phyloP scores from a whole-genome alignment of 495 filamentous ascomycete genomes.

The Extremus antarcticus region DNA sequence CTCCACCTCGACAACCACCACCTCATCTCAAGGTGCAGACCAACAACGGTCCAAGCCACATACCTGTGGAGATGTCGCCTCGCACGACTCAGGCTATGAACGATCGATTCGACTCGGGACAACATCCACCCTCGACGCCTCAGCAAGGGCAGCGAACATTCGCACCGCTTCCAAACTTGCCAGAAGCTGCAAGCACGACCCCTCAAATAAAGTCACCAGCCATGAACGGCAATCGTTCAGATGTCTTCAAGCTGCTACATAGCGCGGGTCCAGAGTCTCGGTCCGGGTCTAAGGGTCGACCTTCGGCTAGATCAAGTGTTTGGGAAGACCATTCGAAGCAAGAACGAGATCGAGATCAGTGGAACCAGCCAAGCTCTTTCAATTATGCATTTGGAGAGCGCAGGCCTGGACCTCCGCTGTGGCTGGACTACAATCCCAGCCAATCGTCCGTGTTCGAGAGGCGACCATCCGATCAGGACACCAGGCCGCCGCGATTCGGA shows the following conservation, averaged over 20 bases:
- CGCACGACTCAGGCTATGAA: slow-evolving; percentile 4
- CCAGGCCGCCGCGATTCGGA: neutral
- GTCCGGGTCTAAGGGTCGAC: neutral
- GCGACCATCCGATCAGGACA: neutral
- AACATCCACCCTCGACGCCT: slow-evolving; percentile 8
- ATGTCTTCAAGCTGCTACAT: neutral
- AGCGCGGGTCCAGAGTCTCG: neutral
- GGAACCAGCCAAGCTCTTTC: neutral
- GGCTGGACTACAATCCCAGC: neutral
- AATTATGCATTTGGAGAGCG: neutral
- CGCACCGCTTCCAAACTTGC: neutral
- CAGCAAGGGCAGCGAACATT: neutral
- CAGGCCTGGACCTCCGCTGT: neutral
- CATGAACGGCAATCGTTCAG: neutral
- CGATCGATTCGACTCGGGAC: slow-evolving; percentile 6
- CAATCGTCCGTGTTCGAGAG: neutral
- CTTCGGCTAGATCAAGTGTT: neutral
- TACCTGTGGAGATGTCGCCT: slow-evolving; percentile 14
- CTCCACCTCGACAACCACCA: neutral
- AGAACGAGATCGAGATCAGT: neutral
- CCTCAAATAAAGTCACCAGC: neutral
- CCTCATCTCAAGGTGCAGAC: neutral
- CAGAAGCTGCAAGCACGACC: neutral
- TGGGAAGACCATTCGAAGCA: neutral
- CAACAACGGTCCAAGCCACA: neutral